These are phyloP conservation scores for Neopestalotiopsis sp. DNA, from an alignment of 2,329 filamentous ascomycete genomes.

Conservation along the genomic window DNA sequence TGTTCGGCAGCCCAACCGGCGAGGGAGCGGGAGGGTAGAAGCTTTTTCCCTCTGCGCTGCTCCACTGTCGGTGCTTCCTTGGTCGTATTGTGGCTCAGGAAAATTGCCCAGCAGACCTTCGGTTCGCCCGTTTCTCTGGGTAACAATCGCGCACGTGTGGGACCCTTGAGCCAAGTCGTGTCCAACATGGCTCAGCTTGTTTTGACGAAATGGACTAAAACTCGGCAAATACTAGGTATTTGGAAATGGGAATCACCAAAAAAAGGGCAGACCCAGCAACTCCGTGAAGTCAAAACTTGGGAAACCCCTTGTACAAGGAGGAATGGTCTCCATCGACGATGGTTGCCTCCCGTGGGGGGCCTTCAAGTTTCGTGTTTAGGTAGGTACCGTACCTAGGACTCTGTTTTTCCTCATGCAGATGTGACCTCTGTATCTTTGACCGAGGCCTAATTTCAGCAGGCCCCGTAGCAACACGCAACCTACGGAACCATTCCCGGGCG, in stretches of 20 bases:
- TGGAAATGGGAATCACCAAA: background rate
- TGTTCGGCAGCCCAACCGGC: constrained; percentile 9
- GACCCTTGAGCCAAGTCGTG: background rate
- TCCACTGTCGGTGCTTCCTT: constrained; percentile 9
- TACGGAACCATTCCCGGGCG: background rate
- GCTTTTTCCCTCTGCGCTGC: background rate
- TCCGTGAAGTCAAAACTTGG: background rate
- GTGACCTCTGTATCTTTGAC: background rate
- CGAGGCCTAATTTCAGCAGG: background rate
- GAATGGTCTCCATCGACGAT: background rate
- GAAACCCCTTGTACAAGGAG: background rate
- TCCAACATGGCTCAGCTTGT: background rate
- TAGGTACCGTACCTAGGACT: background rate
- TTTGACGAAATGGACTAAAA: background rate
- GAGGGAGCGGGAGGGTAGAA: background rate
- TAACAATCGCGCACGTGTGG: background rate
- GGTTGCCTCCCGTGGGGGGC: background rate
- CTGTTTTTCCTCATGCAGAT: background rate
- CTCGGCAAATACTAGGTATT: background rate
- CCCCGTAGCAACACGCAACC: background rate
- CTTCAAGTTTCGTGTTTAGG: background rate
- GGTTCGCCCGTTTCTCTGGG: background rate
- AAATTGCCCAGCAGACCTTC: constrained; percentile 4
- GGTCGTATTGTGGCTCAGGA: constrained; percentile 12
- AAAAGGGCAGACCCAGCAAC: background rate